Conservation (phyloP, 75 land plant species). For the Pinus tabuliformis region DNA sequence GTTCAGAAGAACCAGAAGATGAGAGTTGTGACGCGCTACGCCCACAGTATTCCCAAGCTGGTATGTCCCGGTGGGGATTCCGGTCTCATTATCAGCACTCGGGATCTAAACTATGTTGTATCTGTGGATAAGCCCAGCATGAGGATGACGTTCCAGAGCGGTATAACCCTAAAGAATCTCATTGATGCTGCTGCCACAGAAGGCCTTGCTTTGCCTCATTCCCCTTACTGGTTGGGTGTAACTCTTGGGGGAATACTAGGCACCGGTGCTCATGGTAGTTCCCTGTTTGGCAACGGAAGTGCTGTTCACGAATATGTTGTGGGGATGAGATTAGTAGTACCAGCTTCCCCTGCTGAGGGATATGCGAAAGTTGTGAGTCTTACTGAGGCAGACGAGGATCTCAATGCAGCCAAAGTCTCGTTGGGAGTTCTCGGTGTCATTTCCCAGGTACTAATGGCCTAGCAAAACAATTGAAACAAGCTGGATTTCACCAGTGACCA, state of each 20-base stretch:
- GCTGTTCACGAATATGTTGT: constrained; percentile 70
- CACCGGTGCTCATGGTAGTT: constrained; percentile 85
- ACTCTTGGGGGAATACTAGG: constrained; percentile 60
- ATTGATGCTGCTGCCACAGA: constrained; percentile 45
- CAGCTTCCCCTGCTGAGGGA: constrained; percentile 46
- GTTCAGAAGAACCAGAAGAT: constrained; percentile 28
- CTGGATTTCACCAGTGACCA: no score
- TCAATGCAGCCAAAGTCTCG: constrained; percentile 68
- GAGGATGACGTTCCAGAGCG: constrained; percentile 53
- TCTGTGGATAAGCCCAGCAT: constrained; percentile 21
- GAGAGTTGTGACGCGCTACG: constrained; percentile 47
- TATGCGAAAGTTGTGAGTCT: constrained; percentile 42
- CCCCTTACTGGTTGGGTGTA: constrained; percentile 81
- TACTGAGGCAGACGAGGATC: constrained; percentile 18
- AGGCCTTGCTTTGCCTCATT: constrained; percentile 59
- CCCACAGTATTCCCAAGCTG: constrained; percentile 74
- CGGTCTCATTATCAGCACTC: constrained; percentile 67
- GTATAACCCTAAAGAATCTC: constrained; percentile 43
- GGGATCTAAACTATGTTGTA: constrained; percentile 25
- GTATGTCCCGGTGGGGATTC: constrained; percentile 61
- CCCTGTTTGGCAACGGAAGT: constrained; percentile 67
- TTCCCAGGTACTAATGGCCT: constrained; percentile 36
- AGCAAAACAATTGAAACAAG: background rate
- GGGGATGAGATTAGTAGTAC: constrained; percentile 43
- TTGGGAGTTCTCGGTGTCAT: constrained; percentile 80